Evolutionary conservation across 1,284 basidiomycete species (phyloP).

Genomic region (Cryptococcus amylolentus): DNA sequence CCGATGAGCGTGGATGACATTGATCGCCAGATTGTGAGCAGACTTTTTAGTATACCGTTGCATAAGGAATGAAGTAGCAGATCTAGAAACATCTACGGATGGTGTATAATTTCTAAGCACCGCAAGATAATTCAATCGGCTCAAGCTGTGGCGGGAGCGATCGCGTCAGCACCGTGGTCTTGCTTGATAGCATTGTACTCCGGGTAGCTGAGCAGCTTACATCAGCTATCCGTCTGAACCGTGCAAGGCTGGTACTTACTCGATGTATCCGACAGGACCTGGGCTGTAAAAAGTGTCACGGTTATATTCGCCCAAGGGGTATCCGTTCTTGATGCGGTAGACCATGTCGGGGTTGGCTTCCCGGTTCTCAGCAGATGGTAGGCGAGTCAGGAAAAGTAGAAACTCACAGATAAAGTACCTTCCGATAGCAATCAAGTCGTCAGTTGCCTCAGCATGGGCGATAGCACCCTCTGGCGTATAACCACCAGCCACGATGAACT

Average conservation of each 20-base stretch:
- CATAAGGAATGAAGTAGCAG: too few species aligned
- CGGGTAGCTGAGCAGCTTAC: too few species aligned
- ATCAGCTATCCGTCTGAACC: too few species aligned
- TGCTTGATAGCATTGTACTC: too few species aligned
- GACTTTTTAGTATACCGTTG: too few species aligned
- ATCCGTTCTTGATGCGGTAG: constrained; percentile 40
- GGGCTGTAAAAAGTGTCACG: constrained; percentile 22
- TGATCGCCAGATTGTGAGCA: too few species aligned
- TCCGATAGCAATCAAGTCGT: constrained; percentile 54
- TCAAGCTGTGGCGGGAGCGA: too few species aligned
- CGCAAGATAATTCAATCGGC: too few species aligned
- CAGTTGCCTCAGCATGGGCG: constrained; percentile 39
- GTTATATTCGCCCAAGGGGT: constrained; percentile 37
- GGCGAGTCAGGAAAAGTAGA: neutral
- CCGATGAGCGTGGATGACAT: too few species aligned
- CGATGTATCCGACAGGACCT: constrained; percentile 19
- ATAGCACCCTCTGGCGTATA: constrained; percentile 36
- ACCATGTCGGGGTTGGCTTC: constrained; percentile 57
- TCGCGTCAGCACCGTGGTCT: too few species aligned
- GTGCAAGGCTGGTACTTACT: constrained; percentile 4
- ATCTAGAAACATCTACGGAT: too few species aligned
- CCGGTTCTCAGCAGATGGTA: neutral
- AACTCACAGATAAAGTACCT: constrained; percentile 50
- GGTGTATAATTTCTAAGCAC: too few species aligned
- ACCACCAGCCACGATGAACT: constrained; percentile 57